Evolutionary conservation across 2,329 filamentous ascomycete genomes (phyloP).

Genomic region (Botrytis porri): DNA sequence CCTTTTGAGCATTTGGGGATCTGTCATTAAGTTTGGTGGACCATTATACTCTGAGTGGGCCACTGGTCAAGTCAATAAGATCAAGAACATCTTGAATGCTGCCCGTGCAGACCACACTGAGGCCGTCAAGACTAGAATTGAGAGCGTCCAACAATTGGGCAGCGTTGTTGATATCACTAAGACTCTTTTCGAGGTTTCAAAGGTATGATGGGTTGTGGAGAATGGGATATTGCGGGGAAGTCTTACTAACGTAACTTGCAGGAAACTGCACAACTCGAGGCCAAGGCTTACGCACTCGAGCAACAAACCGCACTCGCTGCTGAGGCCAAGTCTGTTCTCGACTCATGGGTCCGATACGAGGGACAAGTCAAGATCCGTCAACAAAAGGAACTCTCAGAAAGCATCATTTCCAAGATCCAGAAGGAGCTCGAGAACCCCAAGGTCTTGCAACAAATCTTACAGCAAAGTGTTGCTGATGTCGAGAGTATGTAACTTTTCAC

Average conservation of each 20-base stretch:
- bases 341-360: slow-evolving; percentile 99
- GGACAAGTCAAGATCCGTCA: slow-evolving; percentile 98
- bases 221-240: not conserved
- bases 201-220: slow-evolving; percentile 58
- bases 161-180: slow-evolving; percentile 96
- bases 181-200: slow-evolving; percentile 94
- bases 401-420: slow-evolving; percentile 93
- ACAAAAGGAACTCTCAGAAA: slow-evolving; percentile 91
- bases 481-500: slow-evolving; percentile 68
- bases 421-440: slow-evolving; percentile 99
- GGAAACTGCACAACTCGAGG: slow-evolving; percentile 95
- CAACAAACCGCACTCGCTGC: slow-evolving; percentile 88
- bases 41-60: slow-evolving; percentile 93
- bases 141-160: slow-evolving; percentile 90
- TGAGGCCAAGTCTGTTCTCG: slow-evolving; percentile 92
- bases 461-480: slow-evolving; percentile 93
- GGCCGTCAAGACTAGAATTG: slow-evolving; percentile 91
- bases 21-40: slow-evolving; percentile 88
- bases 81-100: slow-evolving; percentile 91
- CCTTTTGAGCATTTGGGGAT: slow-evolving; percentile 88
- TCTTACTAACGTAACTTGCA: slow-evolving; percentile 24
- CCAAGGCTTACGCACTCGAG: slow-evolving; percentile 94
- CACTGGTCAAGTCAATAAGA: slow-evolving; percentile 81
- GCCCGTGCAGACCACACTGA: slow-evolving; percentile 92
- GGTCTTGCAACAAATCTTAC: slow-evolving; percentile 93